These are phyloP conservation scores for Cytospora leucostoma DNA, from an alignment of 2,329 filamentous ascomycete genomes.

Conservation along the genomic window DNA sequence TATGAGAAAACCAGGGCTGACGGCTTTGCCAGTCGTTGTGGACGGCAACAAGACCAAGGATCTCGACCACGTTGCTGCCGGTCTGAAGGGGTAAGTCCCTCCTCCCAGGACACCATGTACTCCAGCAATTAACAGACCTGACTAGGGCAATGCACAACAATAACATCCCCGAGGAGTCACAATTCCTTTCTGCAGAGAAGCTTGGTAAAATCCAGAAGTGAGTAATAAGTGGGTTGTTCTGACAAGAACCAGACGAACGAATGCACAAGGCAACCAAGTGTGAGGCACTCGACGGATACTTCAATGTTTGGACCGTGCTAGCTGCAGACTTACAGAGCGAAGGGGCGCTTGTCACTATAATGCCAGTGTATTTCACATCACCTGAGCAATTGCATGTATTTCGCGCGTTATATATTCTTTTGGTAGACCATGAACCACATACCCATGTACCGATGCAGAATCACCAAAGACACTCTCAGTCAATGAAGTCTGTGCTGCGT, in stretches of 20 bases:
- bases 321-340: background rate
- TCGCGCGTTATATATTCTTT: too few species aligned
- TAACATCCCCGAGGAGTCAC: slow-evolving; percentile 57
- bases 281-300: background rate
- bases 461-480: too few species aligned
- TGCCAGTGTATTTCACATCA: background rate
- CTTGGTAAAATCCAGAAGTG: slow-evolving; percentile 23
- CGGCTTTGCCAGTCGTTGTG: slow-evolving; percentile 34
- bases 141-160: slow-evolving; percentile 54
- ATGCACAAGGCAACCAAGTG: background rate
- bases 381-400: too few species aligned
- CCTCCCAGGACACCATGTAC: slow-evolving; percentile 22
- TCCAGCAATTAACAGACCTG: slow-evolving; percentile 28
- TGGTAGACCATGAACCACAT: background rate
- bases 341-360: background rate
- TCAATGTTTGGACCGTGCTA: background rate
- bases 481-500: too few species aligned
- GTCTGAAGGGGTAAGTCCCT: slow-evolving; percentile 51
- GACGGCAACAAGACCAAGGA: slow-evolving; percentile 49
- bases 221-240: background rate
- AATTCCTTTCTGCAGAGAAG: slow-evolving; percentile 36
- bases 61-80: slow-evolving; percentile 54
- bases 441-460: too few species aligned
- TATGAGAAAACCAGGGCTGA: background rate
- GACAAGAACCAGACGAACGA: too few species aligned